Base-by-base conservation (phyloP, 768 basidiomycete genomes). In the Scleroderma citrinum region DNA sequence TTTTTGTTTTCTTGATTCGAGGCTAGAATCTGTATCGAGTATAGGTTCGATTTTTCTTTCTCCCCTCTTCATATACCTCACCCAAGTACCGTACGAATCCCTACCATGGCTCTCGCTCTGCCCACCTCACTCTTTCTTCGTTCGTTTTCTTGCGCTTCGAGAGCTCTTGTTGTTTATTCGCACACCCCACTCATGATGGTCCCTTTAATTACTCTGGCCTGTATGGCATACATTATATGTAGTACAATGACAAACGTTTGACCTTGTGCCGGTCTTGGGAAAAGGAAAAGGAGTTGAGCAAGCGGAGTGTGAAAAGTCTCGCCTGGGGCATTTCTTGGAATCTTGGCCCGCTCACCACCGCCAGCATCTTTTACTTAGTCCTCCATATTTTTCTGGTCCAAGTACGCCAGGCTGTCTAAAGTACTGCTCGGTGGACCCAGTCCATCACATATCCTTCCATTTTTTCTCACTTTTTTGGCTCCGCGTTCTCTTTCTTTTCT, bases 311-410 rank as follows among this genome's bases (percentile, higher is more conserved):
- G 60, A 66, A 66, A 66, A 12, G 19, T 17, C 38, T 60, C 46
- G 16, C 24, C 38, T 54, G 6, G 34, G 34, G 34, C 13, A 35
- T 35, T 65, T 56, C 50, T 50, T 39, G 40, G 23, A 49, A 16
- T 17, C 19, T 46, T 52, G 48, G 63, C 52, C 57, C 51, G 55
- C 53, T 67, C 65, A 55, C 65, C 65, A 57, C 66, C 57, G 53
- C 59, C 60, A 62, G 52, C 67, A 69, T 59, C 65, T 29, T 44
- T 68, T 66, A 66, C 64, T 68, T 67, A 66, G 67, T 65, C 57
- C 66, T 56, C 53, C 62, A 41, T 68, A 67, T 67, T 67, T 63
- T 55, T 53, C 65, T 66, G 65, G 65, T 61, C 44, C 50, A 54
- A 62, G 65, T 63, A 64, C 64, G 31, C 66, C 65, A 68, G 66